Percentiles rank a stretch among this genome's conserved stretches.
Evolutionary conservation across 1,284 basidiomycete genomes (phyloP).

Genomic region (Sporisorium sorghi): DNA sequence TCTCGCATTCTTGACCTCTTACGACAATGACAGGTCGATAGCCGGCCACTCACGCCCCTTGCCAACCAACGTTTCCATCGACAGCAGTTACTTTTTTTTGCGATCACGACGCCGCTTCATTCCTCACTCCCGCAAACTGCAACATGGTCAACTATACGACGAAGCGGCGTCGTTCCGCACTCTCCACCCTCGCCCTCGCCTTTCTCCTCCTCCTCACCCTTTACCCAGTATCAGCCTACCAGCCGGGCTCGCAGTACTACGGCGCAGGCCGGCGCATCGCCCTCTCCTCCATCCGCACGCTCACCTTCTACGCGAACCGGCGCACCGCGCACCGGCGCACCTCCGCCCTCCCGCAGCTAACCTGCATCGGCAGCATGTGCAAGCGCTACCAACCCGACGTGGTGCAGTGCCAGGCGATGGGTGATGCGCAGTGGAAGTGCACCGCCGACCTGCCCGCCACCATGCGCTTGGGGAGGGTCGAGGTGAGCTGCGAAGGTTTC

Average conservation of each 20-base stretch:
- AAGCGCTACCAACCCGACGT: conserved; percentile 81
- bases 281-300: conserved; percentile 73
- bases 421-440: conserved; percentile 76
- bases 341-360: conserved; percentile 79
- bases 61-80: not conserved
- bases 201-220: not conserved
- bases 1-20: not conserved
- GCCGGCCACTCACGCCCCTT: not conserved
- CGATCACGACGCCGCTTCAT: not conserved
- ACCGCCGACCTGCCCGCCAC: conserved; percentile 86
- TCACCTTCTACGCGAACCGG: conserved; percentile 82
- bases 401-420: conserved; percentile 84
- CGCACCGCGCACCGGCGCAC: conserved; percentile 78
- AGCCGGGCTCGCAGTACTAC: conserved; percentile 32
- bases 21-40: not conserved
- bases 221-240: not conserved
- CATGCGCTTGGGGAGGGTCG: conserved; percentile 82
- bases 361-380: conserved; percentile 80
- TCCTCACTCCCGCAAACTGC: no score
- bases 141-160: not conserved
- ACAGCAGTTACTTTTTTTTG: not conserved
- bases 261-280: conserved; percentile 36
- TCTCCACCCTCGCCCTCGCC: not conserved
- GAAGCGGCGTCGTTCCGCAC: not conserved
- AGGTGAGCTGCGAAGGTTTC: conserved; percentile 91